Evolutionary conservation across 2,329 filamentous ascomycete species (phyloP).

Genomic region (Lecanosticta acicola): DNA sequence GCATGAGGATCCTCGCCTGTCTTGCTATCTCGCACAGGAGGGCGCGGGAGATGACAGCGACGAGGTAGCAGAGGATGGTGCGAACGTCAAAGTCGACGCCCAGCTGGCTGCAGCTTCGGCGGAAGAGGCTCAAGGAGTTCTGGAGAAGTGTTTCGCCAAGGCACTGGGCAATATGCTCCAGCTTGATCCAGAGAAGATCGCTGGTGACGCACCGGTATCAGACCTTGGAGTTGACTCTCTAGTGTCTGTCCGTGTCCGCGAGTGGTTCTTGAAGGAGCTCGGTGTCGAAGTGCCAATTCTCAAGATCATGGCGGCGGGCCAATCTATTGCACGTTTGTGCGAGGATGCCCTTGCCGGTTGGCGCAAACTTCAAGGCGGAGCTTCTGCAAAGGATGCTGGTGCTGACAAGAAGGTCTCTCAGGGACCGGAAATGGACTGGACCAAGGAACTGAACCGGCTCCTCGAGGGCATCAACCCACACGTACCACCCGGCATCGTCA

Average conservation of each 20-base stretch:
- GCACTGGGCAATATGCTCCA: slow-evolving; percentile 4
- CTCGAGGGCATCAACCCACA: not conserved
- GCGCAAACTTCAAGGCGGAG: not conserved
- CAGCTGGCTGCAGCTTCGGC: slow-evolving; percentile 1
- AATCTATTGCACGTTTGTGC: slow-evolving; percentile 1
- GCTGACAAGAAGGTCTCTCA: not conserved
- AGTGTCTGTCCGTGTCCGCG: slow-evolving; percentile 36
- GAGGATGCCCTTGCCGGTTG: slow-evolving; percentile 1
- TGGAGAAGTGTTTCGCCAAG: not conserved
- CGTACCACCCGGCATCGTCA: not conserved
- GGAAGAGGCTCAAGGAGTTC: not conserved
- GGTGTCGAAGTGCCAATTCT: slow-evolving; percentile 43
- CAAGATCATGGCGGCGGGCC: slow-evolving; percentile 34
- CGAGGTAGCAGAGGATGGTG: not conserved
- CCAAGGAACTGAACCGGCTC: not conserved
- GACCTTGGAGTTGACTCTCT: slow-evolving; percentile 37
- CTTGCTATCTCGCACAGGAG: slow-evolving; percentile 1
- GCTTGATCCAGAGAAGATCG: not conserved
- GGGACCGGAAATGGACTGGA: slow-evolving; percentile 1
- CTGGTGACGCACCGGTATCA: not conserved
- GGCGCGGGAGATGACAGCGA: not conserved
- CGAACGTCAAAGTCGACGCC: not conserved
- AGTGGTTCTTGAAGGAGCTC: slow-evolving; percentile 45
- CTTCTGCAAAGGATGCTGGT: not conserved
- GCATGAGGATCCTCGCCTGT: slow-evolving; percentile 2